Evolutionary conservation across 192 early-diverging fungal genomes (phyloP), one percentile per base, ranked within the genome.

Genomic region (Diversispora eburnea): DNA sequence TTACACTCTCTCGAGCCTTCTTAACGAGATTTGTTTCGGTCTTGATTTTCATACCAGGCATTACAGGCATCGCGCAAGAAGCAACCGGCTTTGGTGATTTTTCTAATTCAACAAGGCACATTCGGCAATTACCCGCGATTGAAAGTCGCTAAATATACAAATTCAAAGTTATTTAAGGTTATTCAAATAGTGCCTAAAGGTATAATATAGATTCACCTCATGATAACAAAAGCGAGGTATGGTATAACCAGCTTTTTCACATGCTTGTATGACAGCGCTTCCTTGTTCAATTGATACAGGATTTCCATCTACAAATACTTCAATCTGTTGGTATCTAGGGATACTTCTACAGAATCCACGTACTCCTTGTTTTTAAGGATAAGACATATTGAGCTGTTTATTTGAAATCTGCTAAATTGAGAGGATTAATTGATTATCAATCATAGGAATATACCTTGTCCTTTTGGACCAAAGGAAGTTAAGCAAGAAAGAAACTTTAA

Each of bases 101-200:
- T 81, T 97, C 96, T 46, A 99, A 83, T 84, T 99, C 98, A 43
- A 99, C 96, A 70, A 99, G 87, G 79, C 98, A 99, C 96, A 99
- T 98, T 79, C 98, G 93, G 80, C 98, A 99, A 89, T 99, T 99
- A 78, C 98, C 98, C 10, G 98, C 98, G 64, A 99, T 87, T 12
- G 93, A 91, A 51, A 99, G 87, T 52, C 98, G 92, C 79, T 96
- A 94, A 85, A 92, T 90, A 81, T 89, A 88, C 77, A 92, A 91
- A 15, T 88, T 81, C 9, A 84, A 85, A 60, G 85, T 84, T 63
- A 45, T 43, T 10, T 47, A 43, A 42, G 8, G 45, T 46, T 22
- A 46, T n/a, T 65, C 5, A n/a, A 15, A 65, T 65, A 46, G 8
- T 65, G 6, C 8, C 46, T 61, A 12, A 68, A 68, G 49, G 25